Evolutionary conservation across 2,329 filamentous ascomycete species (phyloP), one percentile per base, ranked within the genome.

Genomic region (Byssothecium circinans): DNA sequence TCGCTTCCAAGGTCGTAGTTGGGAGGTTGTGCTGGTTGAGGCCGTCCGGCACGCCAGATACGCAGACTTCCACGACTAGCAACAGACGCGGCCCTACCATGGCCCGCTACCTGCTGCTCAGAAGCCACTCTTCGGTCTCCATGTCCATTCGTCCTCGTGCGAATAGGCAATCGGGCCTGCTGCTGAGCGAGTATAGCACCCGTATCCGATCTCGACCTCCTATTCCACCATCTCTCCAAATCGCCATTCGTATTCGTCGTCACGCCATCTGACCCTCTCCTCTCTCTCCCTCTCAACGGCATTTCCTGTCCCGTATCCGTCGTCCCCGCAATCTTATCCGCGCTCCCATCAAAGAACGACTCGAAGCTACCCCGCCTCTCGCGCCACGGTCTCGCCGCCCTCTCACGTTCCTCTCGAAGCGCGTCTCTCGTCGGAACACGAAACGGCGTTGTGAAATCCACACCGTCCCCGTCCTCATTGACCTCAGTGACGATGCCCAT

Each of bases 401-500:
- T 33, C 56, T 45, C 34, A 52, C 8, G 42, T 38, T 27, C 49
- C 18, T 35, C 17, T 12, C 36, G 14, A 51, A 52, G 50, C 48
- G 52, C 29, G 27, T 25, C 38, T 14, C 52, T 47, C 43, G 65
- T 54, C 44, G 65, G 51, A 20, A 62, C 64, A 41, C 69, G 61
- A 25, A 61, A 34, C 43, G 47, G 62, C 52, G 50, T 70, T 58
- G 56, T 71, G 58, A 52, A 58, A 43, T 68, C 66, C 17, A 74
- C 54, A 3, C 60, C 70, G 33, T 73, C 72, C 19, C 70, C 73
- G 3, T 75, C 74, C 4, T 73, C 69, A 30, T 75, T 74, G 47
- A 86, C 81, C 52, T 89, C 84, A 44, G 94, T 76, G 34, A 84
- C 78, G 53, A 92, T 90, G 18, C 85, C 85, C 78, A 90, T 84